phyloP scores from a whole-genome alignment of 306 rosid species.

The Luffa acutangula region DNA sequence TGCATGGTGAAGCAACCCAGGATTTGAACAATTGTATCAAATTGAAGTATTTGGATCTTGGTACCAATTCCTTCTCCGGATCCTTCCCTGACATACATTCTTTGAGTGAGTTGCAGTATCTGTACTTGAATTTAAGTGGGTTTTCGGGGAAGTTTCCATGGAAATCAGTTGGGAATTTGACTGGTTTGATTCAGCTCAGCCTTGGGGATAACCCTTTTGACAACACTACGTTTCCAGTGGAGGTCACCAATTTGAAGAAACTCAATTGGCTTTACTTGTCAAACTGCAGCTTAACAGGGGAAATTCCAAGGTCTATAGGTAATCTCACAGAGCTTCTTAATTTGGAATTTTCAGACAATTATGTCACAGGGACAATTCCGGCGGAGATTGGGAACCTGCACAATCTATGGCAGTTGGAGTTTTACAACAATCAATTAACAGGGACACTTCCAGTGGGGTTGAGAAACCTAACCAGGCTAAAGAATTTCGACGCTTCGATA shows the following conservation, averaged over 20 bases:
- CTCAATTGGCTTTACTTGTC: conserved; percentile 54
- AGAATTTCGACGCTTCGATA: conserved; percentile 47
- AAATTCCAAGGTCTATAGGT: conserved; percentile 57
- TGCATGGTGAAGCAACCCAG: conserved; percentile 28
- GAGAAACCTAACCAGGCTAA: conserved; percentile 38
- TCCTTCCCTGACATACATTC: conserved; percentile 53
- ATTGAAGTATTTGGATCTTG: conserved; percentile 53
- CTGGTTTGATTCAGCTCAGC: conserved; percentile 41
- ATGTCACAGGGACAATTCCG: conserved; percentile 54
- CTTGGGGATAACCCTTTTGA: conserved; percentile 66
- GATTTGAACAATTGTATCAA: conserved; percentile 48
- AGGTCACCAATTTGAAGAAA: conserved; percentile 29
- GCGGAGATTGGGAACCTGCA: conserved; percentile 48
- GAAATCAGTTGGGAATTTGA: conserved; percentile 43
- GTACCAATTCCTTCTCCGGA: conserved; percentile 49
- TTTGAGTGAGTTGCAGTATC: conserved; percentile 27
- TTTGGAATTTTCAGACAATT: conserved; percentile 50
- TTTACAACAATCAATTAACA: conserved; percentile 40
- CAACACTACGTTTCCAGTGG: conserved; percentile 37
- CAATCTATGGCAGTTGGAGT: conserved; percentile 65
- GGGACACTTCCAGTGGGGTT: conserved; percentile 58
- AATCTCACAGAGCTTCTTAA: conserved; percentile 42
- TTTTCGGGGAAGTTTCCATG: conserved; percentile 71
- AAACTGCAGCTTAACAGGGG: conserved; percentile 50
- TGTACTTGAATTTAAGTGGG: conserved; percentile 45